Evolutionary conservation across 2,329 filamentous ascomycete species (phyloP).

Genomic region (Alternaria arborescens): DNA sequence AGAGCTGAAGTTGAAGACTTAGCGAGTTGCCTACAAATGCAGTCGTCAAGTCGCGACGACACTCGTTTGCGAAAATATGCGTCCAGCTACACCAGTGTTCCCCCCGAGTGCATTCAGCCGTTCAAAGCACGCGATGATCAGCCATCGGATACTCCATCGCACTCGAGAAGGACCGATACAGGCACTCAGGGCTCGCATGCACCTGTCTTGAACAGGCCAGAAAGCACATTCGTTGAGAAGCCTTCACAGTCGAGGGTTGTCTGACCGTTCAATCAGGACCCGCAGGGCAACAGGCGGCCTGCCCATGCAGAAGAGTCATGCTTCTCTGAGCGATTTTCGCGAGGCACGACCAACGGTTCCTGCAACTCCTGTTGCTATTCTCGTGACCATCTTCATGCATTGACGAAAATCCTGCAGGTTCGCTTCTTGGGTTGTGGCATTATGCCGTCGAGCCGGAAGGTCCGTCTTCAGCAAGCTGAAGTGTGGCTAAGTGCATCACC

Average conservation of each 20-base stretch:
- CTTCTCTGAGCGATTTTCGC: slow-evolving; percentile 35
- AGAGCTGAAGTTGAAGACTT: slow-evolving; percentile 38
- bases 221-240: slow-evolving; percentile 30
- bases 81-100: slow-evolving; percentile 28
- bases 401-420: slow-evolving; percentile 28
- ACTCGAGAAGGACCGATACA: slow-evolving; percentile 25
- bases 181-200: slow-evolving; percentile 34
- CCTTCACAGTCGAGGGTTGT: slow-evolving; percentile 29
- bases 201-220: slow-evolving; percentile 34
- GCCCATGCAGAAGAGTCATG: slow-evolving; percentile 45
- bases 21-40: slow-evolving; percentile 28
- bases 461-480: slow-evolving; percentile 40
- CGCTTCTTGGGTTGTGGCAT: slow-evolving; percentile 19
- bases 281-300: slow-evolving; percentile 32
- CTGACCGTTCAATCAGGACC: slow-evolving; percentile 41
- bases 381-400: slow-evolving; percentile 38
- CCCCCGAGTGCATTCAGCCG: slow-evolving; percentile 13
- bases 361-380: slow-evolving; percentile 31
- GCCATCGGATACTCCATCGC: slow-evolving; percentile 23
- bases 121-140: slow-evolving; percentile 26
- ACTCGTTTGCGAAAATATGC: slow-evolving; percentile 19
- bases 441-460: slow-evolving; percentile 32
- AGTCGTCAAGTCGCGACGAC: slow-evolving; percentile 16
- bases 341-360: slow-evolving; percentile 30
- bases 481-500: slow-evolving; percentile 43